Evolutionary conservation across 2,329 filamentous ascomycete genomes (phyloP), one percentile per base, ranked within the genome.

Genomic region (Fusarium torulosum): DNA sequence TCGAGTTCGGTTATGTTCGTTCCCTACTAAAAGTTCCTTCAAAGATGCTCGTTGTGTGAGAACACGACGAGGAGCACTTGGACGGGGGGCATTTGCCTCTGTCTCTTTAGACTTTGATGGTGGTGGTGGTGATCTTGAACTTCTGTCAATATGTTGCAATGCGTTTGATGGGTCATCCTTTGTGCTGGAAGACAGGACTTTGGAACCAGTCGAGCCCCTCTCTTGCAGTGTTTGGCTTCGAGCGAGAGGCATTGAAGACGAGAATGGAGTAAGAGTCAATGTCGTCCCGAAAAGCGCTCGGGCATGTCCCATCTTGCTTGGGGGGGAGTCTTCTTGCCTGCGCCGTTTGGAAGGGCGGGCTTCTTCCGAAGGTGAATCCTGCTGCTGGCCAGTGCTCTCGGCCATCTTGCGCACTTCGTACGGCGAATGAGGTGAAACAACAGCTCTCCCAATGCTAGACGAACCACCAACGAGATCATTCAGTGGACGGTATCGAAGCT

Each of bases 401-500:
- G 71, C 60, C 55, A 65, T 70, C 56, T 61, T 71, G 15, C 77
- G 75, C 20, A 60, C 70, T 51, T 79, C 78, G 47, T 72, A 80
- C 1, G 78, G 78, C 2, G 78, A 79, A 17, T 74, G 70, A 6
- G 64, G 66, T 5, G 78, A 70, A 27, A 80, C 72, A 2, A 66
- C 70, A 2, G 78, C 77, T 31, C 78, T 71, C 4, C 78, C 78
- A 3, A 77, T 74, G 17, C 72, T 73, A 0, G 71, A 71, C 0
- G 75, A 70, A 21, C 69, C 75, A 9, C 74, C 71, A n/a, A 79
- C 72, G 19, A 79, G 70, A 4, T 71, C 55, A 72, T 49, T 88
- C n/a, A 84, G 74, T 23, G 81, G 79, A 21, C 81, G 77, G 43
- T 84, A 81, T 17, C 76, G 78, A 15, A 79, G 75, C 44, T 79